Evolutionary conservation across 805 yeast genomes (phyloP).

Genomic region (Nakazawaea wickerhamii): DNA sequence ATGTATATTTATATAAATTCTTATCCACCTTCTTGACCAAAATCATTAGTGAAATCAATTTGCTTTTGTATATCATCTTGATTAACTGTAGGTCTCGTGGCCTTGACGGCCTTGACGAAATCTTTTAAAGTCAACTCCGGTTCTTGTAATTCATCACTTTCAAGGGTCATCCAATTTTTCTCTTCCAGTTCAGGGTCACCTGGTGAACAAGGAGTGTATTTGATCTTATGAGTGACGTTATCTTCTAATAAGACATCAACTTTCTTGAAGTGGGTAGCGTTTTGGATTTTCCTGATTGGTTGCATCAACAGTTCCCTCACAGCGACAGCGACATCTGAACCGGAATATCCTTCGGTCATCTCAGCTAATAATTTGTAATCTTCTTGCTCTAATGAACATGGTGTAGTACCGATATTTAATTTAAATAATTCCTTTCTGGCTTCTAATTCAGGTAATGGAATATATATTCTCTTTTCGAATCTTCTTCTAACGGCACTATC

Average conservation of each 20-base stretch:
- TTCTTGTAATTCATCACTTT: conserved; percentile 81
- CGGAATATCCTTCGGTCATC: conserved; percentile 96
- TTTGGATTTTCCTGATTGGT: conserved; percentile 92
- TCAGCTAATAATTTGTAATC: conserved; percentile 79
- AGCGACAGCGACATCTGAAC: conserved; percentile 94
- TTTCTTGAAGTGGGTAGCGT: conserved; percentile 89
- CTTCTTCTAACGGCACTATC: conserved; percentile 97
- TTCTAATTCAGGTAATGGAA: conserved; percentile 89
- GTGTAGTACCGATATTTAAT: conserved; percentile 84
- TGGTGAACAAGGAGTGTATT: conserved; percentile 91
- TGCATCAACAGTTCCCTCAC: conserved; percentile 98
- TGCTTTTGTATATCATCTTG: conserved; percentile 76
- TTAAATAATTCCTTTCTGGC: conserved; percentile 94
- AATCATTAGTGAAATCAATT: conserved; percentile 84
- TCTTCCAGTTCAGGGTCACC: conserved; percentile 87
- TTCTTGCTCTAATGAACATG: conserved; percentile 66
- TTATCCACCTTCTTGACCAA: conserved; percentile 94
- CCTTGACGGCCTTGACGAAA: conserved; percentile 85
- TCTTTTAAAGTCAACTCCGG: conserved; percentile 89
- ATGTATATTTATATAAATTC: too few relatives aligned
- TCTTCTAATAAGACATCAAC: conserved; percentile 37
- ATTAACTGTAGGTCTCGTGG: conserved; percentile 93
- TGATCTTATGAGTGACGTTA: conserved; percentile 31
- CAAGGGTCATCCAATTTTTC: conserved; percentile 91
- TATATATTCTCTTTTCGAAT: conserved; percentile 91